Evolutionary conservation across 164 flowering plant genomes (phyloP).

Genomic region (Vitis amurensis): DNA sequence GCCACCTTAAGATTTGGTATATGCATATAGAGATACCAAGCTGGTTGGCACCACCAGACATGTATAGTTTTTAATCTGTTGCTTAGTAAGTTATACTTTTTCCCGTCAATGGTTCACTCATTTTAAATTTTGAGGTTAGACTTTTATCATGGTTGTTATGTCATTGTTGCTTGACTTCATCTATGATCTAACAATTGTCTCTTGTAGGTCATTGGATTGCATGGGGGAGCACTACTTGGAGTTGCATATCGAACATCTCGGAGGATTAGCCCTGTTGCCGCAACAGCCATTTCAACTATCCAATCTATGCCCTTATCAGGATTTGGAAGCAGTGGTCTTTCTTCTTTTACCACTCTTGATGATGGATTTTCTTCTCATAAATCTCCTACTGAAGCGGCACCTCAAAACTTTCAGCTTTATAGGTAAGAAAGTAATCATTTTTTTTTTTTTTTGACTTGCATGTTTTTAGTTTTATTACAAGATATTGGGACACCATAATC

Average conservation of each 20-base stretch:
- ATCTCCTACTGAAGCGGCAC: conserved; percentile 67
- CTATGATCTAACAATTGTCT: not conserved
- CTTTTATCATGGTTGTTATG: not conserved
- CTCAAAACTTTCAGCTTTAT: conserved; percentile 89
- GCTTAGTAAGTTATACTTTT: too few species aligned
- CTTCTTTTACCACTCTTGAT: conserved; percentile 70
- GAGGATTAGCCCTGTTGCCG: conserved; percentile 77
- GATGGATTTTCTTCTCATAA: conserved; percentile 68
- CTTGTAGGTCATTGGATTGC: conserved; percentile 80
- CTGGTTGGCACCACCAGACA: too few species aligned
- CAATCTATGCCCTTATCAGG: conserved; percentile 96
- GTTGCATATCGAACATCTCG: conserved; percentile 93
- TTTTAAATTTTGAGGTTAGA: not conserved
- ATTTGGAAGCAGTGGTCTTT: conserved; percentile 64
- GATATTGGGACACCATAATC: not conserved
- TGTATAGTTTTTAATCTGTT: too few species aligned
- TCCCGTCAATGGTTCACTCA: too few species aligned
- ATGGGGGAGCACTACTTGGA: conserved; percentile 97
- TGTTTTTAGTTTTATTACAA: not conserved
- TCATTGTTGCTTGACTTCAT: too few species aligned
- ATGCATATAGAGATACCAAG: too few species aligned
- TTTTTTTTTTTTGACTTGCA: not conserved
- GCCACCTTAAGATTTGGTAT: too few species aligned
- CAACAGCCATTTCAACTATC: conserved; percentile 88
- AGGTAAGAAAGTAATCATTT: conserved; percentile 41